phyloP scores from a whole-genome alignment of 2,329 filamentous ascomycete genomes.

The Aotearoamyces nothofagi region DNA sequence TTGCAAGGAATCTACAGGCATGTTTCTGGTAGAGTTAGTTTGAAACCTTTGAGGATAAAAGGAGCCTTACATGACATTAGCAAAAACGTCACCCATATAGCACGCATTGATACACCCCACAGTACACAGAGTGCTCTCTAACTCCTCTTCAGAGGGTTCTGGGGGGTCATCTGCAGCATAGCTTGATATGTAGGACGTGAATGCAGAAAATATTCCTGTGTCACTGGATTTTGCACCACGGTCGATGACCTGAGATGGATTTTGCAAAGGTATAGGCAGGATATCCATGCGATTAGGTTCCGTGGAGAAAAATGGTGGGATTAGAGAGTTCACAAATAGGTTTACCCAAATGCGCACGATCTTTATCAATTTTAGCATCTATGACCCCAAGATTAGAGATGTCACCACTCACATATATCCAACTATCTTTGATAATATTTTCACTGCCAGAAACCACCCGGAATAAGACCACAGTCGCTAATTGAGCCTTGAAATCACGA shows the following conservation, averaged over 20 bases:
- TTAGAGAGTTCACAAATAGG: conserved; percentile 87
- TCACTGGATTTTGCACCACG: conserved; percentile 65
- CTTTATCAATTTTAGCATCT: conserved; percentile 33
- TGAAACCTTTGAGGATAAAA: not conserved
- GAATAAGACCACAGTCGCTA: conserved; percentile 92
- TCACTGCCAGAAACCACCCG: conserved; percentile 81
- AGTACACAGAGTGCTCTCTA: conserved; percentile 88
- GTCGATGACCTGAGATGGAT: conserved; percentile 84
- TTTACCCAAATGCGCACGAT: conserved; percentile 88
- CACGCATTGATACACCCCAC: conserved; percentile 91
- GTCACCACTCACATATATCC: conserved; percentile 51
- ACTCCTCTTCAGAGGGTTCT: conserved; percentile 90
- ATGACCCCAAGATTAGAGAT: conserved; percentile 1
- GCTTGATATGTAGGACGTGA: conserved; percentile 95
- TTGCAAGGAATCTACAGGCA: conserved; percentile 43
- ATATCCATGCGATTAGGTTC: conserved; percentile 53
- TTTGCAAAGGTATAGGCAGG: conserved; percentile 74
- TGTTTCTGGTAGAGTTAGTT: conserved; percentile 28
- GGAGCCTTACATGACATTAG: conserved; percentile 57
- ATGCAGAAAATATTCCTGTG: conserved; percentile 78
- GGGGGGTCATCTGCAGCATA: conserved; percentile 96
- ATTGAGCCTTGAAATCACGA: conserved; percentile 80
- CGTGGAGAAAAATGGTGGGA: conserved; percentile 61
- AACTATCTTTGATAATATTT: conserved; percentile 56
- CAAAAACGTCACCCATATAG: conserved; percentile 66